Conservation (phyloP, 352 stramenopile species). For the Peronosclerospora sorghi region DNA sequence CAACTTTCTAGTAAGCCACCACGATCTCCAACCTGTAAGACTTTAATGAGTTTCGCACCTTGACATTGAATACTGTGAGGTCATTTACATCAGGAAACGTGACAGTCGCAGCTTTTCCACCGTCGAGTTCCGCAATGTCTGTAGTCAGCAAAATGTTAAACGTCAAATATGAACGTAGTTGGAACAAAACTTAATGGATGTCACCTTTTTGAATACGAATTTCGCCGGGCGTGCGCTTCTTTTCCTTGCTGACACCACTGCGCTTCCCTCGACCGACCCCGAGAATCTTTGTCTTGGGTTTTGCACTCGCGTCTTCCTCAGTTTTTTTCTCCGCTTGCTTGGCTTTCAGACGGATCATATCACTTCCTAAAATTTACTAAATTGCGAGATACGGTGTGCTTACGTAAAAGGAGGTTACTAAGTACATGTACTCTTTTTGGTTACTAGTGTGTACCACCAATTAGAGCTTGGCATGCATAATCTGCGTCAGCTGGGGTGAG, state of each 20-base stretch:
- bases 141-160: neutral
- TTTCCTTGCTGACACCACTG: conserved; percentile 55
- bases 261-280: conserved; percentile 75
- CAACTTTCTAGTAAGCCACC: neutral
- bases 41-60: conserved; percentile 26
- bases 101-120: conserved; percentile 91
- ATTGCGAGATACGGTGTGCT: neutral
- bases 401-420: no score
- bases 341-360: conserved; percentile 74
- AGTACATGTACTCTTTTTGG: no score
- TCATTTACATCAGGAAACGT: conserved; percentile 96
- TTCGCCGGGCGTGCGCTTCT: conserved; percentile 93
- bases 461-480: conserved; percentile 66
- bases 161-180: neutral
- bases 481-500: conserved; percentile 71
- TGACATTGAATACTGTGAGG: conserved; percentile 88
- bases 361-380: neutral
- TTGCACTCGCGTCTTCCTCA: conserved; percentile 40
- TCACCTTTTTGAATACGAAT: conserved; percentile 96
- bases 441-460: no score
- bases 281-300: conserved; percentile 78
- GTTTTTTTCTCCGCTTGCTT: conserved; percentile 82
- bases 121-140: conserved; percentile 97
- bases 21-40: neutral
- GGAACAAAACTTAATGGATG: neutral